These are phyloP conservation scores for Cichorium intybus DNA, from an alignment of 140 eudicot genomes.

Conservation along the genomic window DNA sequence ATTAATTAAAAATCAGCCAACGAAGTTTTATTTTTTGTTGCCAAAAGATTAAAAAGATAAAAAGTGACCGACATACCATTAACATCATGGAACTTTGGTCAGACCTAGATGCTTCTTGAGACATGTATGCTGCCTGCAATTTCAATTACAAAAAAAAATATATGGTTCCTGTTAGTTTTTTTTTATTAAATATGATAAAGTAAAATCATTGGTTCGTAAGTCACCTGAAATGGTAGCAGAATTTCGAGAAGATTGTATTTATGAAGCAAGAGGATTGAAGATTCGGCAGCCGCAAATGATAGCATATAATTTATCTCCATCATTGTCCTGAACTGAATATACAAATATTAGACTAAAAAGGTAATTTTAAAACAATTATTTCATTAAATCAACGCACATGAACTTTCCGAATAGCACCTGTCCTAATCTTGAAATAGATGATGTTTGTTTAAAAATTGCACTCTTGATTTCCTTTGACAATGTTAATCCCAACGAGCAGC, in stretches of 20 bases:
- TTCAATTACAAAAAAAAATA: too few species aligned
- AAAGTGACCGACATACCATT: slow-evolving; percentile 50
- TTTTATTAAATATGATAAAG: not conserved
- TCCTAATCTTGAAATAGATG: too few species aligned
- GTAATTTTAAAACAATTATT: too few species aligned
- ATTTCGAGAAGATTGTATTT: slow-evolving; percentile 58
- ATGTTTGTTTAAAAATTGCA: too few species aligned
- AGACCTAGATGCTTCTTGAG: slow-evolving; percentile 36
- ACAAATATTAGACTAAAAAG: too few species aligned
- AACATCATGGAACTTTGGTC: slow-evolving; percentile 48
- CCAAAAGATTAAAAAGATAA: not conserved
- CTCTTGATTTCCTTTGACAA: too few species aligned
- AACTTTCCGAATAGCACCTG: too few species aligned
- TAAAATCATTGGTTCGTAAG: slow-evolving; percentile 16
- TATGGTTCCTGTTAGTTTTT: not conserved
- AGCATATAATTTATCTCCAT: too few species aligned
- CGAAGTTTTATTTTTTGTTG: not conserved
- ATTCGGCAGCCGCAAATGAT: slow-evolving; percentile 80
- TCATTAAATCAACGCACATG: too few species aligned
- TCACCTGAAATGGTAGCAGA: slow-evolving; percentile 71
- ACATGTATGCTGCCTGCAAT: slow-evolving; percentile 69
- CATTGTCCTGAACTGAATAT: too few species aligned
- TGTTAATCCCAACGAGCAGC: too few species aligned
- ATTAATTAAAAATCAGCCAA: slow-evolving; percentile 1
- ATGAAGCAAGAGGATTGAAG: slow-evolving; percentile 60